Percentiles rank a stretch among this genome's conserved stretches.
These are phyloP conservation scores for Diaporthe destruens DNA, from an alignment of 2,329 filamentous ascomycete species.

Conservation along the genomic window DNA sequence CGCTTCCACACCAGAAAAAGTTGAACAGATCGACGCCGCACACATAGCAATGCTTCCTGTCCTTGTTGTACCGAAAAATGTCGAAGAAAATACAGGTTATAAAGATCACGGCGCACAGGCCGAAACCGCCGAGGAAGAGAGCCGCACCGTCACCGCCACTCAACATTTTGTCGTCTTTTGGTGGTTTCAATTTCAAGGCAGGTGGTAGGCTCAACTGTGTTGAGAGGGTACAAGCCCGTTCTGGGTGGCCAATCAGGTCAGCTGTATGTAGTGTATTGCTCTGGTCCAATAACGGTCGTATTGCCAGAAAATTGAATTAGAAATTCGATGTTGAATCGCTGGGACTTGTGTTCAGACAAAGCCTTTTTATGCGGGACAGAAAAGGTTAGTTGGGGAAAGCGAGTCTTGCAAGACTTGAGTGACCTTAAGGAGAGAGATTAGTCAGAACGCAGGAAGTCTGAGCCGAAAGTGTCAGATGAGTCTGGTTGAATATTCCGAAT, in stretches of 20 bases:
- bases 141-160: conserved; percentile 26
- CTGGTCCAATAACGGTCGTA: no score
- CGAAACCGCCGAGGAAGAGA: conserved; percentile 34
- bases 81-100: conserved; percentile 18
- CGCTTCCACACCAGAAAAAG: conserved; percentile 27
- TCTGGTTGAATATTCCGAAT: background rate
- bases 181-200: no score
- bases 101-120: conserved; percentile 15
- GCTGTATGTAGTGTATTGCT: no score
- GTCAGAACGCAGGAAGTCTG: background rate
- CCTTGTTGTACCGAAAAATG: background rate
- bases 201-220: no score
- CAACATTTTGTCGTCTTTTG: background rate
- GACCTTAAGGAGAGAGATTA: background rate
- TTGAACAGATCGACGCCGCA: conserved; percentile 34
- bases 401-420: background rate
- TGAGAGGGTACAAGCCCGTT: no score
- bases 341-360: background rate
- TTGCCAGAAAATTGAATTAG: no score
- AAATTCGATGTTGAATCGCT: background rate
- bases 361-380: background rate
- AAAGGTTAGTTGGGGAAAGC: background rate
- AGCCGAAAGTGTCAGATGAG: background rate
- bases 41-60: conserved; percentile 25
- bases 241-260: background rate